Evolutionary conservation across 768 basidiomycete genomes (phyloP).

Genomic region (Nidularia sp.): DNA sequence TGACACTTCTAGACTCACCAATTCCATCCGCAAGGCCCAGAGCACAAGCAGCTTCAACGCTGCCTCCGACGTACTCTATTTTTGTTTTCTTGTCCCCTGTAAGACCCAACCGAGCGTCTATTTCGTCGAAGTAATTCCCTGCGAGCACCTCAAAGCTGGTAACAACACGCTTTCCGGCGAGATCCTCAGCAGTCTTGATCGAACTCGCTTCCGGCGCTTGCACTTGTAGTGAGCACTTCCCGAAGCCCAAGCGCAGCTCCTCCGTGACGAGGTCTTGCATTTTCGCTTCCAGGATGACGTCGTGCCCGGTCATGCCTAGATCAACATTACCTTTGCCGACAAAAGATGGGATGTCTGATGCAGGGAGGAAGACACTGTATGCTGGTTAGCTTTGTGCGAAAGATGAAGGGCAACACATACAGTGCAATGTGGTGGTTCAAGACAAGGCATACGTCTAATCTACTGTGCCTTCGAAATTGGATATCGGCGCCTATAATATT

Average conservation of each 20-base stretch:
- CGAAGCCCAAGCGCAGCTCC: conserved; percentile 82
- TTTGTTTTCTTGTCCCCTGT: conserved; percentile 58
- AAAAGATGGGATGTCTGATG: conserved; percentile 95
- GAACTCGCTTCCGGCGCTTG: conserved; percentile 81
- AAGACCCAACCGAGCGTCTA: conserved; percentile 57
- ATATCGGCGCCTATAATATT: conserved; percentile 79
- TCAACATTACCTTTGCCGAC: conserved; percentile 97
- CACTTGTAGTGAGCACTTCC: conserved; percentile 85
- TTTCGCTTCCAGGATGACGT: conserved; percentile 88
- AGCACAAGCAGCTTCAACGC: conserved; percentile 97
- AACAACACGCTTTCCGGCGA: conserved; percentile 89
- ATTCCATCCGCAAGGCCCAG: conserved; percentile 97
- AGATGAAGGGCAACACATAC: conserved; percentile 40
- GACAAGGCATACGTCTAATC: conserved; percentile 92
- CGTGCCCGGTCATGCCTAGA: conserved; percentile 96
- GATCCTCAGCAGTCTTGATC: conserved; percentile 69
- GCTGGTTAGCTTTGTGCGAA: background rate
- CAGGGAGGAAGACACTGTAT: conserved; percentile 89
- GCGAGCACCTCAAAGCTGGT: conserved; percentile 94
- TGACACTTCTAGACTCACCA: conserved; percentile 42
- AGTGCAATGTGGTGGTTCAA: conserved; percentile 92
- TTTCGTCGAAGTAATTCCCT: conserved; percentile 64
- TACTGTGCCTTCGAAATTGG: conserved; percentile 81
- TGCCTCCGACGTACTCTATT: conserved; percentile 95
- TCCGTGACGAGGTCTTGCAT: conserved; percentile 80